Evolutionary conservation across 2,329 filamentous ascomycete species (phyloP), one percentile per base, ranked within the genome.

Genomic region (Colletotrichum truncatum): DNA sequence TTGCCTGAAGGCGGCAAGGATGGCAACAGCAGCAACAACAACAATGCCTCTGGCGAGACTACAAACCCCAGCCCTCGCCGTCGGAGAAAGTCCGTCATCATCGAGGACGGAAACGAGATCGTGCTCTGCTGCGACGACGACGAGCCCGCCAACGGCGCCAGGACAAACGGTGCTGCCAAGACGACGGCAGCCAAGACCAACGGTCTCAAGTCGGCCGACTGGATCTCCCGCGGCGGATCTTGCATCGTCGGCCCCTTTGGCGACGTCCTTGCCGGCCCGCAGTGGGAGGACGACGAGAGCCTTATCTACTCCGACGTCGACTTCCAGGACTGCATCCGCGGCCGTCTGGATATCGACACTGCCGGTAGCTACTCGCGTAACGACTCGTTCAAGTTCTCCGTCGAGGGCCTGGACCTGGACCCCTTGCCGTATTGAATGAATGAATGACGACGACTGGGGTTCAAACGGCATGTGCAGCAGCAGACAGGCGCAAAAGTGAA

Each of bases 321-420:
- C 73, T 91, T 98, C 72, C 92, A 97, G 49, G 93, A 97, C 70
- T 97, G 94, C 71, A 87, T 94, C 69, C 84, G 93, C 9, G 94
- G 94, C 0, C 82, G 93, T 55, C 76, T 97, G 69, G 94, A 97
- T 75, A 76, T 97, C 48, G 94, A 97, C 80, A 89, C 93, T 36
- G 93, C 89, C 2, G 94, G 94, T 0, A 94, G 91, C 73, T 97
- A 97, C 77, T 94, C 93, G 3, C 84, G 84, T 58, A 89, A 87
- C 66, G 88, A 91, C 74, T 81, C 85, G 4, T 90, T 91, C 76
- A 85, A 84, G 72, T 81, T 90, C 26, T 84, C 81, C 0, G 88
- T 90, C 4, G 78, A 84, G 53, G 88, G 88, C 0, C 71, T 90
- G 67, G 83, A 89, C 70, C 68, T 90, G 36, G 82, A 83, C 70